phyloP scores from a whole-genome alignment of 257 asterid species.

The Fraxinus cuspidata region DNA sequence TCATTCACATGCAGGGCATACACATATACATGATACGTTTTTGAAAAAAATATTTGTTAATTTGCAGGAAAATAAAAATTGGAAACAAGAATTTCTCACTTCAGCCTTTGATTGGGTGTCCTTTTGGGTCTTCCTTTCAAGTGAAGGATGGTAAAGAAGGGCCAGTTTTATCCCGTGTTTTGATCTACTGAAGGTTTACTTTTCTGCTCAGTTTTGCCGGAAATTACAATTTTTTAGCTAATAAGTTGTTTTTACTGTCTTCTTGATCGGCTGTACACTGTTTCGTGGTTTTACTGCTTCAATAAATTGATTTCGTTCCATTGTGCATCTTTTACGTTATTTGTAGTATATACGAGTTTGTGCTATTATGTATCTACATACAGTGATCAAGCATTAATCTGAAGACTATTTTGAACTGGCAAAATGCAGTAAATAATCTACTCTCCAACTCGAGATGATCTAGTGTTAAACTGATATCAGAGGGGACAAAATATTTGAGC shows the following conservation, averaged over 20 bases:
- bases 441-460: background rate
- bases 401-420: background rate
- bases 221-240: background rate
- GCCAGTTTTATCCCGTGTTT: conserved; percentile 59
- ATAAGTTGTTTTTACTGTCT: background rate
- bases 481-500: background rate
- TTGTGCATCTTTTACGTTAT: background rate
- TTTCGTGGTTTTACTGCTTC: background rate
- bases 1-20: background rate
- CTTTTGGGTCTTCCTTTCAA: conserved; percentile 81
- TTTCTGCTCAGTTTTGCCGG: background rate
- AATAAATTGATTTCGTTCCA: background rate
- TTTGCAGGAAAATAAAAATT: conserved; percentile 70
- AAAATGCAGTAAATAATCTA: background rate
- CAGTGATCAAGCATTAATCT: background rate
- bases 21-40: background rate
- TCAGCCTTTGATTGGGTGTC: conserved; percentile 83
- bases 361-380: background rate
- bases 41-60: conserved; percentile 8
- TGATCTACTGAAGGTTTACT: conserved; percentile 54
- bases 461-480: background rate
- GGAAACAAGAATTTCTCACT: conserved; percentile 77
- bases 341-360: background rate
- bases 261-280: background rate
- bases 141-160: conserved; percentile 71